Conservation (phyloP, 805 yeast species). For the Allodekkera sacchari region DNA sequence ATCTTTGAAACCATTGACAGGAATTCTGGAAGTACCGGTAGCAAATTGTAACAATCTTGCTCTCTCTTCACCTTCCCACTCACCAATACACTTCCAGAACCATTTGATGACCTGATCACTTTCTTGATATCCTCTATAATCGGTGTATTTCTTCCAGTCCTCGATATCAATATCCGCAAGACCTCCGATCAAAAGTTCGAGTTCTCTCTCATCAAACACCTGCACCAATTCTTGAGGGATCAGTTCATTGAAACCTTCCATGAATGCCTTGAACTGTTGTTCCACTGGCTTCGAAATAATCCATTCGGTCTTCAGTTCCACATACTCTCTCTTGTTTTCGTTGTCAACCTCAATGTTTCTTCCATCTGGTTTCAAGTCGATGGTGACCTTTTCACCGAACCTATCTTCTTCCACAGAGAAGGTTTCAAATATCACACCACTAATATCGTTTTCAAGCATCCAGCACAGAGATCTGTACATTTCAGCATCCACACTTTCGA, state of each 20-base stretch:
- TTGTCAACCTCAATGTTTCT: conserved; percentile 85
- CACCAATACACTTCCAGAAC: conserved; percentile 94
- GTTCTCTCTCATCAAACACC: conserved; percentile 95
- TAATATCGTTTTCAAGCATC: conserved; percentile 92
- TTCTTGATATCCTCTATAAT: conserved; percentile 96
- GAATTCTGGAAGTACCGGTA: conserved; percentile 98
- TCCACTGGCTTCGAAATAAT: conserved; percentile 87
- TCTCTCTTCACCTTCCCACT: conserved; percentile 95
- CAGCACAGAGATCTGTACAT: conserved; percentile 91
- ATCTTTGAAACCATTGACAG: conserved; percentile 98
- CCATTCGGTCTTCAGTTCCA: conserved; percentile 93
- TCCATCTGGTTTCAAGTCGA: conserved; percentile 88
- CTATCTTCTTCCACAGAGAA: conserved; percentile 83
- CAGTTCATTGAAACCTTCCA: conserved; percentile 95
- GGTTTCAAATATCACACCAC: conserved; percentile 78
- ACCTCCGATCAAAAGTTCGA: conserved; percentile 96
- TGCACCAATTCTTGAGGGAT: conserved; percentile 95
- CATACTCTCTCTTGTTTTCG: conserved; percentile 91
- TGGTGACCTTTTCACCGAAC: conserved; percentile 85
- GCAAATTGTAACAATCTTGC: conserved; percentile 94
- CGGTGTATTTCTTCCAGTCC: conserved; percentile 99
- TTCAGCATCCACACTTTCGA: conserved; percentile 99
- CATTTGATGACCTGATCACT: conserved; percentile 94
- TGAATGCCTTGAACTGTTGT: conserved; percentile 92
- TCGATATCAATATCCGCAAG: conserved; percentile 96